Conservation (phyloP, 805 yeast genomes). For the Yamadazyma olivae region DNA sequence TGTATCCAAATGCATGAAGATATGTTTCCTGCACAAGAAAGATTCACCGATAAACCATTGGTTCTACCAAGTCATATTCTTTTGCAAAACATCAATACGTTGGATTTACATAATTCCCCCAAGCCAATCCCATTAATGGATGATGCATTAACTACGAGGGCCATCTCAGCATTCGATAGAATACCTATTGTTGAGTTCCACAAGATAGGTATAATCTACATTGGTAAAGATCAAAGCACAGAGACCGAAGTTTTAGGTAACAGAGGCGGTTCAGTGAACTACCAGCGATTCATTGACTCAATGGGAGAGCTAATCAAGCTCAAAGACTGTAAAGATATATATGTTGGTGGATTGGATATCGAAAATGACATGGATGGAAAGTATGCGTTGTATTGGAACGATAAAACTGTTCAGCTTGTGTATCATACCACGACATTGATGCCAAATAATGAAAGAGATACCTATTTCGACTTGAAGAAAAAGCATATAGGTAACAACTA, state of each 20-base stretch:
- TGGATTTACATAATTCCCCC: conserved; percentile 26
- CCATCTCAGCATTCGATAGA: conserved; percentile 63
- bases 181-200: conserved; percentile 76
- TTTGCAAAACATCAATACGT: conserved; percentile 48
- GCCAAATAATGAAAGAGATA: conserved; percentile 53
- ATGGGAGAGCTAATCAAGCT: conserved; percentile 63
- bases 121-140: conserved; percentile 53
- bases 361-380: conserved; percentile 72
- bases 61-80: conserved; percentile 43
- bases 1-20: conserved; percentile 38
- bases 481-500: conserved; percentile 84
- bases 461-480: conserved; percentile 55
- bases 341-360: conserved; percentile 78
- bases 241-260: conserved; percentile 69
- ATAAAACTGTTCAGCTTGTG: conserved; percentile 65
- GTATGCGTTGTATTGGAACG: conserved; percentile 69
- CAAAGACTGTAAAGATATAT: conserved; percentile 50
- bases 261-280: conserved; percentile 58
- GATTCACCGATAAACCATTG: conserved; percentile 2
- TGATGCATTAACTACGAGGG: conserved; percentile 43
- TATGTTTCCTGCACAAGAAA: conserved; percentile 5
- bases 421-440: conserved; percentile 82
- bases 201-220: conserved; percentile 74
- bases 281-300: conserved; percentile 53
- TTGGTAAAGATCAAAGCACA: conserved; percentile 60